Evolutionary conservation across 2,329 filamentous ascomycete species (phyloP).

Genomic region (Sporothrix globosa): DNA sequence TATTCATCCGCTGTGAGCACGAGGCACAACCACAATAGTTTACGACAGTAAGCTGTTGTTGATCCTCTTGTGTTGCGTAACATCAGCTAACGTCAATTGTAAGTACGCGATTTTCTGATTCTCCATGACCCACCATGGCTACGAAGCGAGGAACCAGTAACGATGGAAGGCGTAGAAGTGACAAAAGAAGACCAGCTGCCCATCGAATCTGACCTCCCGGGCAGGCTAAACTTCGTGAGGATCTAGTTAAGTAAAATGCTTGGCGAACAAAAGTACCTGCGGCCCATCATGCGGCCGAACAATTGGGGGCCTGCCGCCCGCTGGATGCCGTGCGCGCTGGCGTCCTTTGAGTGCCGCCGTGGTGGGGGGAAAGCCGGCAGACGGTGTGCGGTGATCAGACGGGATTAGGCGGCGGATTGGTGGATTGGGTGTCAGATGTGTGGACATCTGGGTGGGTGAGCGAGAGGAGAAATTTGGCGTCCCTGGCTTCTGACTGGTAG

Average conservation of each 20-base stretch:
- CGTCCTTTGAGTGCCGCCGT: constrained; percentile 21
- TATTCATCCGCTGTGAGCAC: constrained; percentile 15
- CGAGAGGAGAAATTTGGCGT: constrained; percentile 1
- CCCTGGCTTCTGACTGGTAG: constrained; percentile 9
- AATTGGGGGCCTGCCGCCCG: constrained; percentile 17
- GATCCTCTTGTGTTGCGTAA: not conserved
- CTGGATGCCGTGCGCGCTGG: constrained; percentile 15
- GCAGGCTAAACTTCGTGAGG: constrained; percentile 18
- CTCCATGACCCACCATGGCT: not conserved
- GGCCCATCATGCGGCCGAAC: constrained; percentile 34
- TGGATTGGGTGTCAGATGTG: constrained; percentile 10
- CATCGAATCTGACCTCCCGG: not conserved
- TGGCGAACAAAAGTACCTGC: constrained; percentile 31
- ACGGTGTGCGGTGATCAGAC: constrained; percentile 34
- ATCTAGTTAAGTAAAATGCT: not conserved
- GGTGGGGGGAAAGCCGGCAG: constrained; percentile 17
- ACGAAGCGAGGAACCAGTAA: not conserved
- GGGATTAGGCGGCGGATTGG: constrained; percentile 31
- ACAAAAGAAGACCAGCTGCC: not conserved
- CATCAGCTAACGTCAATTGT: not conserved
- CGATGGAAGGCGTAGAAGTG: not conserved
- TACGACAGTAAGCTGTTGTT: not conserved
- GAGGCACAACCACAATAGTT: not conserved
- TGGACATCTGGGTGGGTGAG: not conserved
- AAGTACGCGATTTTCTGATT: not conserved